Evolutionary conservation across 2,329 filamentous ascomycete species (phyloP), one percentile per base, ranked within the genome.

Genomic region (Elsinoe perseae): DNA sequence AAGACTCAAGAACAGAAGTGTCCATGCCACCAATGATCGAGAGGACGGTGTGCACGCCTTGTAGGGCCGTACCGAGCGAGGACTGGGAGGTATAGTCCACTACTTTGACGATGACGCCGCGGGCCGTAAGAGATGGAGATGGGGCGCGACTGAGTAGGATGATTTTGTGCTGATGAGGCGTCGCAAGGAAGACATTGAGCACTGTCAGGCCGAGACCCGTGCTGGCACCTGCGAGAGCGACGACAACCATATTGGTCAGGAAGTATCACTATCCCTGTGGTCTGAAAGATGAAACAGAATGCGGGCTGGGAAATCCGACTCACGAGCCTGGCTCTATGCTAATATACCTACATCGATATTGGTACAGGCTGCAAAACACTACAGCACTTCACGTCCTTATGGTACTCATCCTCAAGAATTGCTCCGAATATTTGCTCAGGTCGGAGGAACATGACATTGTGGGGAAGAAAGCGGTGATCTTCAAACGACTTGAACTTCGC

Each of bases 161-260:
- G 38, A 66, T 28, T 12, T 59, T 61, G 60, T 67, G 61, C 10
- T 56, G 21, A 12, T 44, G 38, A 4, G 32, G 38, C 23, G 20
- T 55, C 58, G 64, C 62, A 43, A 62, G 57, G 62, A 66, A 64
- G 21, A 50, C 60, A 18, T 46, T 57, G 18, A 68, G 61, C 43
- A 68, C 53, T 30, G 63, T 66, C 10, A 63, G 65, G 60, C 64
- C 66, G 54, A 67, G 64, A 55, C 65, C 65, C 32, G 61, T 60
- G 7, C 58, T 64, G 12, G 64, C 66, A 12, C 66, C 65, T 27
- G 63, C 64, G 21, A 68, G 58, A 10, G 66, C 64, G 43, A 68
- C 60, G 12, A 56, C 62, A 55, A 61, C 57, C 64, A 66, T 66
- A 18, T 3, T 50, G 46, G 27, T 7, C 5, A 12, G 6, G 28